Evolutionary conservation across 306 rosid species (phyloP).

Genomic region (Fragaria iinumae): DNA sequence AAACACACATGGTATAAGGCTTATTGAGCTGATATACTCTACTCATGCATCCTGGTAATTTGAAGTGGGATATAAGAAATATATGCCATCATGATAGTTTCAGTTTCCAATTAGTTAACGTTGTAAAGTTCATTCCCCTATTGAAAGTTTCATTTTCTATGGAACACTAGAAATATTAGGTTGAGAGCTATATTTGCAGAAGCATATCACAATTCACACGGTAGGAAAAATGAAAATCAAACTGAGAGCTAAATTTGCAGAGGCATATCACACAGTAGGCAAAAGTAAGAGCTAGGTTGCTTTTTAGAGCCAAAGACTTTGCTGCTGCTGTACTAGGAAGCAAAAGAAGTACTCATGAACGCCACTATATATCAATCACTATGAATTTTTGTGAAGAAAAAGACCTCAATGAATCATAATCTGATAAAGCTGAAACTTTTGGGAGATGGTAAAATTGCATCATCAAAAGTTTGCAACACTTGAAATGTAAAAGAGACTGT

Average conservation of each 20-base stretch:
- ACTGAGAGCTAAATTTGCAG: not conserved
- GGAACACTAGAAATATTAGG: no score
- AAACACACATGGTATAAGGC: not conserved
- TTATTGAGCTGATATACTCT: not conserved
- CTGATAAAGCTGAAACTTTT: conserved; percentile 7
- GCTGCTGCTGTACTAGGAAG: conserved; percentile 6
- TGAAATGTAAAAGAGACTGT: not conserved
- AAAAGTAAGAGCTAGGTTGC: not conserved
- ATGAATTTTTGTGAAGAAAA: conserved; percentile 41
- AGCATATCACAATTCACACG: not conserved
- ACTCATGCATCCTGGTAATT: not conserved
- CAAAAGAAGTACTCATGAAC: not conserved
- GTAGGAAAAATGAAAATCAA: not conserved
- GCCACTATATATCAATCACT: not conserved
- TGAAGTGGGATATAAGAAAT: not conserved
- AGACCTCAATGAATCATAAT: not conserved
- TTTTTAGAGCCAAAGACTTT: conserved; percentile 3
- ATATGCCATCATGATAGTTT: not conserved
- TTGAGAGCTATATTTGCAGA: no score
- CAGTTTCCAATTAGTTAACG: not conserved
- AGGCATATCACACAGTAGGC: not conserved
- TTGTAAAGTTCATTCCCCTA: not conserved
- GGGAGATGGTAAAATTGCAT: not conserved
- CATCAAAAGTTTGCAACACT: not conserved
- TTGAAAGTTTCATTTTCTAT: no score